Evolutionary conservation across 176 grass and related monocot species (phyloP), one percentile per base, ranked within the genome.

Genomic region (Bromus sterilis): DNA sequence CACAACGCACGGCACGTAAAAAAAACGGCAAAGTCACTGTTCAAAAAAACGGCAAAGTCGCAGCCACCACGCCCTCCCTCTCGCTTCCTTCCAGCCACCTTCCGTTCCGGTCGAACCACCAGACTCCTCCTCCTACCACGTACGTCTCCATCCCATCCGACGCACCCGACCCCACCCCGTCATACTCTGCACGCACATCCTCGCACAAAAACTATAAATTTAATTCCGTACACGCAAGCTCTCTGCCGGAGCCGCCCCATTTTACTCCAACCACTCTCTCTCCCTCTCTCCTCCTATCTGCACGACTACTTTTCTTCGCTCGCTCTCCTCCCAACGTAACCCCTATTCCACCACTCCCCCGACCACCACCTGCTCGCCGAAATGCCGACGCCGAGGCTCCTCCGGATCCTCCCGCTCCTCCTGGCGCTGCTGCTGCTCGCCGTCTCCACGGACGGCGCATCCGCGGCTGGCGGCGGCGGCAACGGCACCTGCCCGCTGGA

Each of bases 401-500:
- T 44, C 28, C 18, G 40, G 11, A 9, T 29, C 9, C 24, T 81
- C 1, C 53, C 39, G 28, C 44, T 84, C 7, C 11, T 62, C 42
- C 26, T 81, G 9, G 12, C 66, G 35, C 8, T 87, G 30, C 8
- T 87, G 30, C n/a, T 82, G 33, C 65, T 82, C 48, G 51, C 16
- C 25, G 10, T 16, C 9, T 23, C 82, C 26, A 18, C 24, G 2
- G 21, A 59, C 3, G 14, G 21, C 7, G 53, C 64, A 1, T 73
- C 25, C 5, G 86, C 5, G 24, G 68, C 49, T 1, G 44, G 20
- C 15, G 80, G 14, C 39, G 56, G 35, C 13, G 57, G 46, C 28
- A 69, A 80, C 83, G 69, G 79, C 61, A 81, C 78, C 39, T 95
- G 93, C 78, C 93, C 90, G 42, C 56, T 95, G 15, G 85, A 93